These are phyloP conservation scores for Omphalotus guepiniiformis DNA, from an alignment of 768 basidiomycete species.

Conservation along the genomic window DNA sequence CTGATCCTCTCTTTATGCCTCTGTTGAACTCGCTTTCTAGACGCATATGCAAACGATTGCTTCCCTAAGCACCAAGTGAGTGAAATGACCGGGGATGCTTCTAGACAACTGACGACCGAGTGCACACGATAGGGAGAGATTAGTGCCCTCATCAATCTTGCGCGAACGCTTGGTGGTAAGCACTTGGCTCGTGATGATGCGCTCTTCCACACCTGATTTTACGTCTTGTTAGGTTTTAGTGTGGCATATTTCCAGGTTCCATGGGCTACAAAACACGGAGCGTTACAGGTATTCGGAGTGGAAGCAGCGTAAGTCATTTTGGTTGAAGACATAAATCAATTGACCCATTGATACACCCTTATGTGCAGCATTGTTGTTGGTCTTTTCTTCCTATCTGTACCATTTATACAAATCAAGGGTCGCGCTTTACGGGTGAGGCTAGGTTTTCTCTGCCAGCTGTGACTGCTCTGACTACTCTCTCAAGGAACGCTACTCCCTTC, in stretches of 20 bases:
- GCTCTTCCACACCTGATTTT: neutral
- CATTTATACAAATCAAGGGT: slow-evolving; percentile 48
- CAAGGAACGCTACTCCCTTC: no score
- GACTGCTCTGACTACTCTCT: neutral
- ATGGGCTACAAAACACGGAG: slow-evolving; percentile 58
- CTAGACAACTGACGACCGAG: neutral
- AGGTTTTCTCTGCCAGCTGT: neutral
- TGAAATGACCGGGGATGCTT: neutral
- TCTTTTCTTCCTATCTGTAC: slow-evolving; percentile 48
- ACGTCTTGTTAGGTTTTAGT: slow-evolving; percentile 44
- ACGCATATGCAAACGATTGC: slow-evolving; percentile 46
- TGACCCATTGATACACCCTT: neutral
- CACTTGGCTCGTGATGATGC: neutral
- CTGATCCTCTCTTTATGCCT: slow-evolving; percentile 12
- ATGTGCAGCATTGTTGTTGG: slow-evolving; percentile 48
- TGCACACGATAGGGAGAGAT: slow-evolving; percentile 47
- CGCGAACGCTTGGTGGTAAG: slow-evolving; percentile 48
- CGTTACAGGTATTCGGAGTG: slow-evolving; percentile 56
- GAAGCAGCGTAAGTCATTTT: slow-evolving; percentile 50
- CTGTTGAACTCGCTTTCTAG: slow-evolving; percentile 22
- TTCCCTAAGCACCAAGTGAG: slow-evolving; percentile 40
- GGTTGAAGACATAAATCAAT: no score
- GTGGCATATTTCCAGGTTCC: slow-evolving; percentile 67
- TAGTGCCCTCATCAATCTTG: slow-evolving; percentile 55
- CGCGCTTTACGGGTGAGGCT: slow-evolving; percentile 40